These are phyloP conservation scores for Thymus quinquecostatus DNA, from an alignment of 257 asterid species.

Conservation along the genomic window DNA sequence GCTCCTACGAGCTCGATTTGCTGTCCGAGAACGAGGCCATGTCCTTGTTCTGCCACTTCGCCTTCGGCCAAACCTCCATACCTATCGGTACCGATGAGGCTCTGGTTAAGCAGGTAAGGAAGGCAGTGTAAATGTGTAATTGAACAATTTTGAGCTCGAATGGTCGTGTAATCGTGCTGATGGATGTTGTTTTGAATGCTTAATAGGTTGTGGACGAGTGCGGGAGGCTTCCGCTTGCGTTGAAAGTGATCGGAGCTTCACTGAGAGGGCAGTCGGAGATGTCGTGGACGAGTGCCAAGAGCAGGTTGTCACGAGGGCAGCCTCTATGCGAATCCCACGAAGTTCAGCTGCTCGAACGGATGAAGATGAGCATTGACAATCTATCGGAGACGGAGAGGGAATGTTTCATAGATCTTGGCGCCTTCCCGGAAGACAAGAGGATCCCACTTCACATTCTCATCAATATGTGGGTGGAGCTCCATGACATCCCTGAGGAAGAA, in stretches of 20 bases:
- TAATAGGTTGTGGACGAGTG: conserved; percentile 81
- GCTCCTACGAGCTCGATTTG: conserved; percentile 70
- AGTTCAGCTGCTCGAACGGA: conserved; percentile 70
- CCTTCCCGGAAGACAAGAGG: conserved; percentile 85
- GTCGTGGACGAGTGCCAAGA: conserved; percentile 79
- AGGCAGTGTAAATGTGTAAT: too few species aligned
- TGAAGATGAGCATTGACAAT: conserved; percentile 79
- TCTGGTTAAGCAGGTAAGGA: conserved; percentile 68
- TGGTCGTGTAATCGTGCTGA: too few species aligned
- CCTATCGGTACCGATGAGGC: conserved; percentile 54
- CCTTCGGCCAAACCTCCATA: conserved; percentile 68
- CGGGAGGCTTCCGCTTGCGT: conserved; percentile 87
- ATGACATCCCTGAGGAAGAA: conserved; percentile 79
- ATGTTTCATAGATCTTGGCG: conserved; percentile 87
- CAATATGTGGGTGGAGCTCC: conserved; percentile 94
- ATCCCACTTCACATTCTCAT: conserved; percentile 86
- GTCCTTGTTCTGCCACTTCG: conserved; percentile 74
- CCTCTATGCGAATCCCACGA: conserved; percentile 84
- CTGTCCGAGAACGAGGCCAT: conserved; percentile 76
- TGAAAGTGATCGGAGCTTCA: conserved; percentile 88
- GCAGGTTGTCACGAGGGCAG: conserved; percentile 69
- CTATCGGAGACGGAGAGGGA: conserved; percentile 71
- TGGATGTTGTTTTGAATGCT: neutral
- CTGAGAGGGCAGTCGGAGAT: conserved; percentile 80
- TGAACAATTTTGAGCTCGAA: too few species aligned